phyloP scores from a whole-genome alignment of 2,329 filamentous ascomycete species.

The Juglanconis juglandina region DNA sequence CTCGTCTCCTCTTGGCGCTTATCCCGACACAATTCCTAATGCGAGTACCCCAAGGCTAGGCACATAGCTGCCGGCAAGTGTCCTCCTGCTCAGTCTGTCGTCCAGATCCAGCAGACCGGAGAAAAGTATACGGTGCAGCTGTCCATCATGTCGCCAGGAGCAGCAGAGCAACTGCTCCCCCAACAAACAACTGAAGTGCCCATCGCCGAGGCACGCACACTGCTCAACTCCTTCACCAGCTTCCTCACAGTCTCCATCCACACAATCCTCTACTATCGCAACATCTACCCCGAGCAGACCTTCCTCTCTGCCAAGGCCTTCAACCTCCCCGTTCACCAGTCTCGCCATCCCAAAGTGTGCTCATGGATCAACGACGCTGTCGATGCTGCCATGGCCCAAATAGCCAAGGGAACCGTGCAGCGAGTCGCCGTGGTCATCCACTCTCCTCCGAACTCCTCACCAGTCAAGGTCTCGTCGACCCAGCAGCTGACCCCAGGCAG shows the following conservation, averaged over 20 bases:
- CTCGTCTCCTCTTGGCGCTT: neutral
- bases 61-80: neutral
- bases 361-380: conserved; percentile 81
- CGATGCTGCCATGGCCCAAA: conserved; percentile 65
- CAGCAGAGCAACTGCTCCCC: neutral
- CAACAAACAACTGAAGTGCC: conserved; percentile 26
- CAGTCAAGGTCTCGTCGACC: conserved; percentile 14
- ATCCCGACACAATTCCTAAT: neutral
- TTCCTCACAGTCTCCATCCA: conserved; percentile 83
- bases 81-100: neutral
- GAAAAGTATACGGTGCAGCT: neutral
- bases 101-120: neutral
- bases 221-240: conserved; percentile 68
- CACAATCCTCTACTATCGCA: conserved; percentile 79
- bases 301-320: conserved; percentile 79
- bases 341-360: conserved; percentile 80
- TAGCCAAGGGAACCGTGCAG: conserved; percentile 54
- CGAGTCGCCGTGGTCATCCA: conserved; percentile 50
- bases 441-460: conserved; percentile 23
- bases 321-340: conserved; percentile 81
- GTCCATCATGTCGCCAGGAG: conserved; percentile 12
- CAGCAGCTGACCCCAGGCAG: conserved; percentile 26
- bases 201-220: conserved; percentile 44
- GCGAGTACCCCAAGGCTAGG: neutral
- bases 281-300: conserved; percentile 71